Percentiles rank a stretch among this genome's conserved stretches.
Evolutionary conservation across 768 basidiomycete species (phyloP).

Genomic region (Mycena leptocephala): DNA sequence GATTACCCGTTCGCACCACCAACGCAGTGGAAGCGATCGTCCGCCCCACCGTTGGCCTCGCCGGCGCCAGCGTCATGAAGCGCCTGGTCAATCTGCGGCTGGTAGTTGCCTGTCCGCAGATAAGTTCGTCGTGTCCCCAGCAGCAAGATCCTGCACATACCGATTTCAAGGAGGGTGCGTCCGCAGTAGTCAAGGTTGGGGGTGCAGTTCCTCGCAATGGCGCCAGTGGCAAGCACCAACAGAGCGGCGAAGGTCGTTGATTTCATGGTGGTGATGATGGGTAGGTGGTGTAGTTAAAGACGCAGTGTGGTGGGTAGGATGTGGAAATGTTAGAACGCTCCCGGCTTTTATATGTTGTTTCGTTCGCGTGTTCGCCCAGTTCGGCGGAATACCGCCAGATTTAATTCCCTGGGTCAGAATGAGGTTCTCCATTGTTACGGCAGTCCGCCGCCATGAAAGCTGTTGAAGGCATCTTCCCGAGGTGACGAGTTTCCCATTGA

Average conservation of each 20-base stretch:
- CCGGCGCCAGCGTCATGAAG: neutral
- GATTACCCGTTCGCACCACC: constrained; percentile 1
- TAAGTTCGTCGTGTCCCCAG: neutral
- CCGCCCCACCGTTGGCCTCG: constrained; percentile 1
- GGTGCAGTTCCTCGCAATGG: constrained; percentile 2
- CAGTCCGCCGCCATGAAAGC: neutral
- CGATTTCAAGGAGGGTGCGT: constrained; percentile 2
- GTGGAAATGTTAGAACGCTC: neutral
- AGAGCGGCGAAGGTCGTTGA: neutral
- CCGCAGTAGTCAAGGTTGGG: constrained; percentile 4
- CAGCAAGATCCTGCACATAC: neutral
- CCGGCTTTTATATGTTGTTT: neutral
- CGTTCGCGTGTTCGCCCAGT: neutral
- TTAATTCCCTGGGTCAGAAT: neutral
- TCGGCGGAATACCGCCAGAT: neutral
- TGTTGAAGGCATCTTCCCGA: neutral
- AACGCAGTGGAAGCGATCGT: neutral
- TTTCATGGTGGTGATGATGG: neutral
- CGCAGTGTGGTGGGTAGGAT: neutral
- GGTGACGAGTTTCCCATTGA: no score
- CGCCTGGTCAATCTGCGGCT: constrained; percentile 7
- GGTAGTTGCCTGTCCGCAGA: neutral
- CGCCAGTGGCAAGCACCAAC: neutral
- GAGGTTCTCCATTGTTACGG: neutral
- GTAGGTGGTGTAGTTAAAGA: constrained; percentile 1